Evolutionary conservation across 805 yeast species (phyloP).

Genomic region (Tetrapisispora iriomotensis): DNA sequence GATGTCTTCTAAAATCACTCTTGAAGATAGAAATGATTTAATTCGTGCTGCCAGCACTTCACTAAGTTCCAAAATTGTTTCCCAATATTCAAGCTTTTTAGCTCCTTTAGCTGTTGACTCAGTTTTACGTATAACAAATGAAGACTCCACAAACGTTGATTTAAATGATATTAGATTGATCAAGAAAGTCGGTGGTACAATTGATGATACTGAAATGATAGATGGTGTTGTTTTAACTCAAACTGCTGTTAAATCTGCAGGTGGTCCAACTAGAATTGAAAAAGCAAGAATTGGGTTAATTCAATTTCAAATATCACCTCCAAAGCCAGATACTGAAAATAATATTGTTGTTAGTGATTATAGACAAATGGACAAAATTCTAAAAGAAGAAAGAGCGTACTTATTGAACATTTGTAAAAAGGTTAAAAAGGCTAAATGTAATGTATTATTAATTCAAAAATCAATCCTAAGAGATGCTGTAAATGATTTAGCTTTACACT

Average conservation of each 20-base stretch:
- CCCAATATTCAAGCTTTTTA: constrained; percentile 76
- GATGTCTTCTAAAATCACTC: constrained; percentile 75
- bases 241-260: constrained; percentile 78
- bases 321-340: constrained; percentile 96
- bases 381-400: constrained; percentile 96
- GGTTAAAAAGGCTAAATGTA: constrained; percentile 94
- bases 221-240: constrained; percentile 93
- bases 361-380: constrained; percentile 97
- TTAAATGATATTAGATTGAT: constrained; percentile 78
- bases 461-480: constrained; percentile 93
- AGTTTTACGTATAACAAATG: constrained; percentile 66
- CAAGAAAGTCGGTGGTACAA: constrained; percentile 95
- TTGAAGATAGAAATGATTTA: constrained; percentile 71
- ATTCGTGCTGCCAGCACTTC: constrained; percentile 93
- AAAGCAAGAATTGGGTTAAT: constrained; percentile 84
- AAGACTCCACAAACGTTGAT: constrained; percentile 59
- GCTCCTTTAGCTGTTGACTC: constrained; percentile 95
- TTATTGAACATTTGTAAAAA: constrained; percentile 89
- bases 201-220: constrained; percentile 87
- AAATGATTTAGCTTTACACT: constrained; percentile 88
- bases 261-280: constrained; percentile 91
- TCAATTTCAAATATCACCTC: constrained; percentile 93
- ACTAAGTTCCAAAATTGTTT: constrained; percentile 85
- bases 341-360: constrained; percentile 95
- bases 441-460: constrained; percentile 80